A percentile compares a stretch with the other conserved stretches of the same genome.
phyloP scores from a whole-genome alignment of 2,329 filamentous ascomycete genomes.

The Cladosporium cucumerinum region DNA sequence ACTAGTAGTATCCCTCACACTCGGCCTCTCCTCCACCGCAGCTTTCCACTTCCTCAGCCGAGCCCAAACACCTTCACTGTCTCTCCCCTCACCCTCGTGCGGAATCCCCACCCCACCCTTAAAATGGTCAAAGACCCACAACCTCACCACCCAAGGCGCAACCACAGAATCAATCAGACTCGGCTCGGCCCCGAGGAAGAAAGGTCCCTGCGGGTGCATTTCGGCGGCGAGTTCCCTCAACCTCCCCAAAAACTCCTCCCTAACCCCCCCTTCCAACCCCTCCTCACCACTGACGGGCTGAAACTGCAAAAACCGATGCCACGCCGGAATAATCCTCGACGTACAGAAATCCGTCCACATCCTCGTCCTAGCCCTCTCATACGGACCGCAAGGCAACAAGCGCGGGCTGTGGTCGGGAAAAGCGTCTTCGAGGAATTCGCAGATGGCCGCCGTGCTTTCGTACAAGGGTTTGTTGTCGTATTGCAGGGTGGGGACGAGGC shows the following conservation, averaged over 20 bases:
- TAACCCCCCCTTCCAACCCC: constrained; percentile 51
- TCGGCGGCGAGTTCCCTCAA: constrained; percentile 60
- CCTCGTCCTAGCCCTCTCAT: constrained; percentile 61
- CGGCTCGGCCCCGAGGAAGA: constrained; percentile 63
- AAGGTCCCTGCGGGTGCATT: constrained; percentile 58
- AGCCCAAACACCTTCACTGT: constrained; percentile 58
- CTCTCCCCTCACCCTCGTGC: constrained; percentile 44
- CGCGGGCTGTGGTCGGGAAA: constrained; percentile 51
- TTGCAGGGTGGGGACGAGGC: constrained; percentile 68
- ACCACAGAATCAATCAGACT: constrained; percentile 67
- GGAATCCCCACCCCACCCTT: constrained; percentile 57
- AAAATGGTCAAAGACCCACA: constrained; percentile 74
- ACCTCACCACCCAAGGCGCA: constrained; percentile 65
- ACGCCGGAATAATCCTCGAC: constrained; percentile 64
- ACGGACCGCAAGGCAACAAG: constrained; percentile 60
- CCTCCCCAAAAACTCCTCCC: constrained; percentile 56
- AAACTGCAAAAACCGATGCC: constrained; percentile 59
- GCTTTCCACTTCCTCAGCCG: constrained; percentile 64
- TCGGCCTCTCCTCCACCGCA: constrained; percentile 58
- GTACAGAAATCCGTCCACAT: constrained; percentile 74
- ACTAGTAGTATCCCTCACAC: constrained; percentile 66
- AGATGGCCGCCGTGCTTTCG: constrained; percentile 68
- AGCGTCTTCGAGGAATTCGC: constrained; percentile 73
- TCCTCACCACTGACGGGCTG: constrained; percentile 41
- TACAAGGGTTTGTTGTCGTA: constrained; percentile 60